Conservation (phyloP, 805 yeast species). For the Saccharomyces mikatae region DNA sequence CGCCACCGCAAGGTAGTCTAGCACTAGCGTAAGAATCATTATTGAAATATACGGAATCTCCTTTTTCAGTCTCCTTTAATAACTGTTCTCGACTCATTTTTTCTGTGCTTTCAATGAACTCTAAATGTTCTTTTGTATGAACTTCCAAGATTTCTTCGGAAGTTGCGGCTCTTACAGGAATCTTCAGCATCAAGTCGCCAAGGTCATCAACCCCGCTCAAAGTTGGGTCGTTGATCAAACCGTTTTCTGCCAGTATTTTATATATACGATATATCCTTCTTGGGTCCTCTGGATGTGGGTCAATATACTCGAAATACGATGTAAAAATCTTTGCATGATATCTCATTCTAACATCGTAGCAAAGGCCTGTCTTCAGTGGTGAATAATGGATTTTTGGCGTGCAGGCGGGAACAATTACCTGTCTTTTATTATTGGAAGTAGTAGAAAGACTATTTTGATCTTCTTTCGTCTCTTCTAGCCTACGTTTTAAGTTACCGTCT, state of each 20-base stretch:
- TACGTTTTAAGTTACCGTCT: neutral
- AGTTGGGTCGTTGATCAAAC: constrained; percentile 72
- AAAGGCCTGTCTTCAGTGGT: constrained; percentile 82
- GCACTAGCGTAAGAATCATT: constrained; percentile 85
- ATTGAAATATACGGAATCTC: constrained; percentile 92
- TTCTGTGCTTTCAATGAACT: constrained; percentile 66
- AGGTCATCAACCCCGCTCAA: constrained; percentile 61
- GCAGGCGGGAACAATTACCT: constrained; percentile 47
- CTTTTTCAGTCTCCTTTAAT: constrained; percentile 75
- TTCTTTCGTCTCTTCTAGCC: neutral
- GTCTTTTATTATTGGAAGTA: constrained; percentile 27
- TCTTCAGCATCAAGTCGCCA: constrained; percentile 80
- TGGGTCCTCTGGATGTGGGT: constrained; percentile 99
- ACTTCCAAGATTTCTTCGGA: constrained; percentile 79
- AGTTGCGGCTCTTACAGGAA: constrained; percentile 85
- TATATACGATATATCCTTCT: constrained; percentile 89
- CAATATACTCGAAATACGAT: constrained; percentile 85
- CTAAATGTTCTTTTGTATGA: constrained; percentile 74
- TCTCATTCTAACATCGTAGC: constrained; percentile 95
- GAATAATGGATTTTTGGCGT: constrained; percentile 63
- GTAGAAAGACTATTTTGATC: neutral
- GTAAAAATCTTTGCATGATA: constrained; percentile 93
- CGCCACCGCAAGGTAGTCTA: constrained; percentile 89
- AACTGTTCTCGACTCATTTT: constrained; percentile 70
- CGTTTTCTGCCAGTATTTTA: constrained; percentile 89